These are phyloP conservation scores for Petunia secreta DNA, from an alignment of 257 asterid species.

Conservation along the genomic window DNA sequence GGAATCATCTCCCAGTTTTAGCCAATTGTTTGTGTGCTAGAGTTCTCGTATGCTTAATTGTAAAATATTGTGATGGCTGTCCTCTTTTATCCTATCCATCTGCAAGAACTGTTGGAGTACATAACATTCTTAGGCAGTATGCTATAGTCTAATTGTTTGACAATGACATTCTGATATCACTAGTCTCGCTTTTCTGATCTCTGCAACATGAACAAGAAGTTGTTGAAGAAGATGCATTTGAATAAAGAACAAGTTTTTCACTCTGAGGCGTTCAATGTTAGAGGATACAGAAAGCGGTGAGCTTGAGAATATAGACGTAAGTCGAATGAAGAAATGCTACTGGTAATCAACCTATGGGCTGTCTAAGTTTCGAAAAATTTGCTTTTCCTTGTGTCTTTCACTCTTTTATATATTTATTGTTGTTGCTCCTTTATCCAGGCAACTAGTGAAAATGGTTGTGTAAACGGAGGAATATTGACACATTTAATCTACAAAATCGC, in stretches of 20 bases:
- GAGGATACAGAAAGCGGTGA: conserved; percentile 85
- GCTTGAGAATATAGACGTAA: conserved; percentile 88
- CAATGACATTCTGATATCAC: background rate
- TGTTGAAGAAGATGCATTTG: conserved; percentile 87
- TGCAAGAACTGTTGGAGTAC: conserved; percentile 95
- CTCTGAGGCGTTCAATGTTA: conserved; percentile 86
- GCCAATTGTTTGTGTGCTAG: background rate
- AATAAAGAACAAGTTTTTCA: conserved; percentile 82
- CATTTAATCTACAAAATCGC: conserved; percentile 88
- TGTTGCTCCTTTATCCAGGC: conserved; percentile 56
- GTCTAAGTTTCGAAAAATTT: conserved; percentile 25
- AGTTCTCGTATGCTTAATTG: background rate
- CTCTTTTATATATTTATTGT: background rate
- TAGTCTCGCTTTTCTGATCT: background rate
- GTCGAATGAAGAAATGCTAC: conserved; percentile 90
- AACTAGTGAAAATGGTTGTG: conserved; percentile 93
- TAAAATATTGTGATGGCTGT: background rate
- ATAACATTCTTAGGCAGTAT: conserved; percentile 28
- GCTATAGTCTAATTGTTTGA: background rate
- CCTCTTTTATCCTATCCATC: conserved; percentile 40
- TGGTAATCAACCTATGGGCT: conserved; percentile 51
- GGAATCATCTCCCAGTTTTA: background rate
- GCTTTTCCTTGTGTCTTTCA: background rate
- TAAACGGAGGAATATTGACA: conserved; percentile 95
- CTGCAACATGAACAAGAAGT: conserved; percentile 40